Conservation (phyloP, 176 grass and related monocot genomes). For the Aegilops umbellulata region DNA sequence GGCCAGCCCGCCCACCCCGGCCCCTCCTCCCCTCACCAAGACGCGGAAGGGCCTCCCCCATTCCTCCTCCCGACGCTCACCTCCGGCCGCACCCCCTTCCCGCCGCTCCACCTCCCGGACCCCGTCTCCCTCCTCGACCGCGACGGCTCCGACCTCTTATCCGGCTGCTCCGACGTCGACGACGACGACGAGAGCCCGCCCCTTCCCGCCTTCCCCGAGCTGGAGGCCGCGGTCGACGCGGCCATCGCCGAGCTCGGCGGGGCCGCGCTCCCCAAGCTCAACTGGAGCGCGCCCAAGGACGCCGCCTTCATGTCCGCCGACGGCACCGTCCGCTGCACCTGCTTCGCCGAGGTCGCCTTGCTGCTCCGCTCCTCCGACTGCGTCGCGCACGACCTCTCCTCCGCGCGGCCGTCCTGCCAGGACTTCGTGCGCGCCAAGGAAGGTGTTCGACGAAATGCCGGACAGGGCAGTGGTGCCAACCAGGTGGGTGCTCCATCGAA, state of each 20-base stretch:
- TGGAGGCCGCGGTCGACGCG: slow-evolving; percentile 71
- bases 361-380: slow-evolving; percentile 79
- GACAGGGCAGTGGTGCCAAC: background rate
- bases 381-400: slow-evolving; percentile 63
- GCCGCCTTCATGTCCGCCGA: slow-evolving; percentile 79
- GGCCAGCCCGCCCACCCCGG: slow-evolving; percentile 27
- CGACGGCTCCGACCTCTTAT: slow-evolving; percentile 21
- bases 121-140: background rate
- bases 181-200: slow-evolving; percentile 5
- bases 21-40: background rate
- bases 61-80: slow-evolving; percentile 57
- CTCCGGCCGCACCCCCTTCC: slow-evolving; percentile 52
- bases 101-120: slow-evolving; percentile 36
- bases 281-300: slow-evolving; percentile 90
- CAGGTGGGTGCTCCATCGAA: background rate
- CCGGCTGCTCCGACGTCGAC: background rate
- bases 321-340: slow-evolving; percentile 51
- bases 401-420: slow-evolving; percentile 28
- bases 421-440: slow-evolving; percentile 8
- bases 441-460: slow-evolving; percentile 32
- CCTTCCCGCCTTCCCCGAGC: slow-evolving; percentile 58
- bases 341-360: slow-evolving; percentile 70
- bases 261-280: slow-evolving; percentile 69
- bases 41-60: background rate
- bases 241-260: slow-evolving; percentile 62